A percentile compares a stretch with the other conserved stretches of the same genome.
Evolutionary conservation across 163 green algal genomes (phyloP).

Genomic region (Prototheca stagnorum): DNA sequence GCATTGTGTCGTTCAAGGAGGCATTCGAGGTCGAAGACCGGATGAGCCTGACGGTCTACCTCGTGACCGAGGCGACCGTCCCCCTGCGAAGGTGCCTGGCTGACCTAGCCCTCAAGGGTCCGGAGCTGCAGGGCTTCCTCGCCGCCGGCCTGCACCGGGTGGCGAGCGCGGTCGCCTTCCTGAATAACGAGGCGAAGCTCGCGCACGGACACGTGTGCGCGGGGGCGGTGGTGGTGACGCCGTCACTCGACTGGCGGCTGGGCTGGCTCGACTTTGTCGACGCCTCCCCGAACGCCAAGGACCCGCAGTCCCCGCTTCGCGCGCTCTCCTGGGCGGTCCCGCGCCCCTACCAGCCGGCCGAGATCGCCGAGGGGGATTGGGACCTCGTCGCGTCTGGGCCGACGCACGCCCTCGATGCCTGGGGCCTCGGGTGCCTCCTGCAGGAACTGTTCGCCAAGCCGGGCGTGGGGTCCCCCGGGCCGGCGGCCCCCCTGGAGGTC

Average conservation of each 20-base stretch:
- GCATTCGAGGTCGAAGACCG: conserved; percentile 68
- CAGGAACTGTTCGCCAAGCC: conserved; percentile 82
- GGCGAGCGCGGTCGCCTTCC: conserved; percentile 78
- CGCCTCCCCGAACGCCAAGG: conserved; percentile 38
- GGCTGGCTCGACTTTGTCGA: conserved; percentile 79
- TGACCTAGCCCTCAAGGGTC: conserved; percentile 37
- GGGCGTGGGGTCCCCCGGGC: no score
- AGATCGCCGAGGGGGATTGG: conserved; percentile 56
- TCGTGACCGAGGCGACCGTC: conserved; percentile 83
- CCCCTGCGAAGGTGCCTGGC: conserved; percentile 56
- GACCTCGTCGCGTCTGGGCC: conserved; percentile 44
- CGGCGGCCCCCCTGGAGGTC: conserved; percentile 21
- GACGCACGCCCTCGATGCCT: conserved; percentile 85
- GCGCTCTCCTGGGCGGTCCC: conserved; percentile 43
- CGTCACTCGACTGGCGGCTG: conserved; percentile 89
- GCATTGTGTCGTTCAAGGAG: conserved; percentile 81
- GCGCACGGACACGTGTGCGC: conserved; percentile 86
- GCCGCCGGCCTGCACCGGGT: conserved; percentile 79
- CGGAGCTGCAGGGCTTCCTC: conserved; percentile 64
- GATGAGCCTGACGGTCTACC: conserved; percentile 57
- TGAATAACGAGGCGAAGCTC: conserved; percentile 91
- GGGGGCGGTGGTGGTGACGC: conserved; percentile 71
- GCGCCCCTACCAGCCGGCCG: conserved; percentile 75
- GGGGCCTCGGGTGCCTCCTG: conserved; percentile 93
- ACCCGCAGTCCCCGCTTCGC: conserved; percentile 19